Base-by-base conservation (phyloP, 768 basidiomycete genomes). In the Rhodotorula kratochvilovae region DNA sequence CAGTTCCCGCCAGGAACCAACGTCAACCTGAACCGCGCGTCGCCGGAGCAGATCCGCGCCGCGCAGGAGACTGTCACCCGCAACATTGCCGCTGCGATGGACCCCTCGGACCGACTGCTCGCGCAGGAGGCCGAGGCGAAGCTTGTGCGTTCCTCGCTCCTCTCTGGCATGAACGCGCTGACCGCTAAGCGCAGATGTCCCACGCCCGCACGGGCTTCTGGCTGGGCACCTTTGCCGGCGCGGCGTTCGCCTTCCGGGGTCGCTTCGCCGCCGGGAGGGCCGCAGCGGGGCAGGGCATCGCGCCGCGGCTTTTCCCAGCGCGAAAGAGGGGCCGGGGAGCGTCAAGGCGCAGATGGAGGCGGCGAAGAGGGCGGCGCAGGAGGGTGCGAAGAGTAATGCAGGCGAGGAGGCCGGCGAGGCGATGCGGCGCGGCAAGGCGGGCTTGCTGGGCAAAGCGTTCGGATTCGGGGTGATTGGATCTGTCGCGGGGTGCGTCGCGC, bases 381-480 rank as follows among this genome's bases (percentile, higher is more conserved):
- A 66, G 42, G 55, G 62, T 8, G 66, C 53, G 31, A 31, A 51
- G 21, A 36, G 63, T 21, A n/a, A 42, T 10, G 56, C 61, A 17
- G 58, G 59, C n/a, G 70, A 71, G 13, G 46, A 58, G 21, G 61
- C 66, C 11, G 58, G 55, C 35, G 61, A 71, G 13, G 31, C n/a
- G 16, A 63, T 67, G 55, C 54, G 70, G 33, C 29, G 45, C 31
- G 62, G 66, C 10, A 71, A 51, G 57, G 70, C 61, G 1, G 8
- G n/a, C 2, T 60, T 71, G 51, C 60, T 71, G 25, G 70, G 61
- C 17, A 71, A 67, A 36, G 70, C 66, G 17, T 45, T 71, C 35
- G 70, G 70, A 25, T 71, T 60, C 39, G 70, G 70, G 17, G 63
- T 71, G n/a, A 42, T 67, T 2, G 70, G 70, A 0, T 59, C 56